phyloP scores from a whole-genome alignment of 345 rosid genomes.

The Populus nigra region DNA sequence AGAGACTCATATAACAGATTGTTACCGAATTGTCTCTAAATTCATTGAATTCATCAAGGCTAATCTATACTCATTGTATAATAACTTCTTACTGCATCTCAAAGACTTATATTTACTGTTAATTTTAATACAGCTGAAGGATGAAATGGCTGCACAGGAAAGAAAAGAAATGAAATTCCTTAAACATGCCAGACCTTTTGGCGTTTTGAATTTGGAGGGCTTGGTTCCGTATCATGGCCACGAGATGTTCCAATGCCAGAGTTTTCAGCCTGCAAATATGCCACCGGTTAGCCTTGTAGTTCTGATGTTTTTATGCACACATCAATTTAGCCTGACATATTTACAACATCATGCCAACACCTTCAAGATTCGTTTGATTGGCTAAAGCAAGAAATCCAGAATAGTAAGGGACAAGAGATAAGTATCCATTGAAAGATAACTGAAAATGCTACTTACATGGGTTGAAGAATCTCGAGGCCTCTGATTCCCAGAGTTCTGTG shows the following conservation, averaged over 20 bases:
- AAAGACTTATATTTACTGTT: background rate
- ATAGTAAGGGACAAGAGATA: background rate
- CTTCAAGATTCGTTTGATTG: background rate
- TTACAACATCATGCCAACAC: background rate
- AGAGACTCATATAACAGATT: background rate
- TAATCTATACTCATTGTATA: background rate
- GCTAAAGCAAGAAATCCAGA: background rate
- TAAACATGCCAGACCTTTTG: conserved; percentile 43
- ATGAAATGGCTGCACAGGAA: background rate
- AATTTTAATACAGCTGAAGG: background rate
- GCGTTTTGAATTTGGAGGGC: conserved; percentile 50
- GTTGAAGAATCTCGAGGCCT: conserved; percentile 25
- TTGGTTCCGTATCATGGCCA: conserved; percentile 34
- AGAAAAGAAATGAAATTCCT: background rate
- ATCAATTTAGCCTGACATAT: background rate
- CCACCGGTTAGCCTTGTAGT: conserved; percentile 5
- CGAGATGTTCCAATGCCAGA: conserved; percentile 34
- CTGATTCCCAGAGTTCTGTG: conserved; percentile 4
- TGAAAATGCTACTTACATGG: conserved; percentile 24
- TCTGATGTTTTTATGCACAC: background rate
- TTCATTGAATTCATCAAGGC: background rate
- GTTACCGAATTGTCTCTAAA: background rate
- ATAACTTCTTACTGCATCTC: background rate
- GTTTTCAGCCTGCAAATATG: conserved; percentile 42
- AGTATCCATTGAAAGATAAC: background rate